Base-by-base conservation (phyloP, 352 stramenopile genomes). In the Phytopythium helicoides region DNA sequence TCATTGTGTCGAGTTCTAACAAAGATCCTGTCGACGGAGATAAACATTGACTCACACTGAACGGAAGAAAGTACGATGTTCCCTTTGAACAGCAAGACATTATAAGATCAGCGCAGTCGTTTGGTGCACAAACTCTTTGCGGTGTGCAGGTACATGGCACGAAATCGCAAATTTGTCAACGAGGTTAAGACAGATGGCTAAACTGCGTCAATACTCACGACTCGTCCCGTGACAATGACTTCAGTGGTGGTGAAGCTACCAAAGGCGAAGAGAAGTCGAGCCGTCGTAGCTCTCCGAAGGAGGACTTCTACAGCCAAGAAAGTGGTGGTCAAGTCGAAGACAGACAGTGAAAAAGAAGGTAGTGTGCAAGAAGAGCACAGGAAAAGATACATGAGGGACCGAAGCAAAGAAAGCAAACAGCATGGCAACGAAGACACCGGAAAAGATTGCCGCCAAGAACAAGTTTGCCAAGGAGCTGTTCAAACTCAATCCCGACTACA, bases 141-240 rank as follows among this genome's bases (percentile, higher is more conserved):
- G 9, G 40, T 58, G 15, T 19, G n/a, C 14, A 18, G 36, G 42
- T 52, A 52, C 16, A 34, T 52, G 52, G 46, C 42, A 1, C 6
- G 31, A 23, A 47, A 6, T 6, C 52, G 36, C 41, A 34, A 45
- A 35, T 58, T 58, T 14, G 39, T 35, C 3, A 34, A 58, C 52
- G 38, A 58, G 35, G 15, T 58, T 5, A 58, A 37, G 6, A 58
- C 40, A 1, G 19, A 58, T 22, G 39, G 52, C 10, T 58, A 58
- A 40, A 42, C 23, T 28, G 52, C 21, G 6, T 48, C 35, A 8
- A 35, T 52, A 12, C 16, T 35, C 11, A 34, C 52, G 41, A 45
- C 38, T 19, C 52, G 52, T 26, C 39, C 52, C 15, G 1, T 38
- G 52, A 47, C 26, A 18, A 42, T 14, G 1, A 46, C 47, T 25